These are phyloP conservation scores for Proliferodiscus dingleyae DNA, from an alignment of 2,329 filamentous ascomycete genomes.

Conservation along the genomic window DNA sequence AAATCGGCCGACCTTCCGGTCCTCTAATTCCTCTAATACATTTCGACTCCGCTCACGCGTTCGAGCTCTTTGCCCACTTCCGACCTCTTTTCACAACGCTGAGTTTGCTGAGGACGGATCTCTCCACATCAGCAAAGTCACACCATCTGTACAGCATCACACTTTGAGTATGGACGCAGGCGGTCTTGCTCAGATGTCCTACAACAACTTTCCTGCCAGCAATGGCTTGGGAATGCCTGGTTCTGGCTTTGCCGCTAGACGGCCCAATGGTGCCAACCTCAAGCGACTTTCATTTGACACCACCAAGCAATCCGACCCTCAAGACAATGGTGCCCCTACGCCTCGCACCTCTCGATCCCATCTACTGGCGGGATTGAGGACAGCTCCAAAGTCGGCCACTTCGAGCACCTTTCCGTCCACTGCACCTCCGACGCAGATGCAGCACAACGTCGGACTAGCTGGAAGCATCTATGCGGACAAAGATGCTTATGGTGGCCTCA, in stretches of 20 bases:
- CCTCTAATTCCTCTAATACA: constrained; percentile 30
- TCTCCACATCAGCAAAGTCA: constrained; percentile 4
- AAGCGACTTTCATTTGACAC: constrained; percentile 81
- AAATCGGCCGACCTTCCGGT: constrained; percentile 23
- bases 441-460: constrained; percentile 29
- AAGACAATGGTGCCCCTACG: constrained; percentile 67
- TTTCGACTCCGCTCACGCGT: constrained; percentile 15
- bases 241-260: constrained; percentile 79
- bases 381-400: constrained; percentile 81
- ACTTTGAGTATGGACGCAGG: constrained; percentile 73
- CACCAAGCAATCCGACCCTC: constrained; percentile 63
- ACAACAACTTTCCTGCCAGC: constrained; percentile 69
- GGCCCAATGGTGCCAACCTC: constrained; percentile 72
- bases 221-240: constrained; percentile 70
- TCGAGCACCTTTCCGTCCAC: constrained; percentile 66
- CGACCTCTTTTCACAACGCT: constrained; percentile 24
- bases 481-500: constrained; percentile 29
- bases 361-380: constrained; percentile 86
- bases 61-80: constrained; percentile 16
- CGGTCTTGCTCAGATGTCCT: constrained; percentile 99
- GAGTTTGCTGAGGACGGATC: constrained; percentile 14
- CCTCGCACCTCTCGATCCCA: constrained; percentile 94
- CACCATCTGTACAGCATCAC: constrained; percentile 25
- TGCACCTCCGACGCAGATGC: constrained; percentile 53
- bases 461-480: constrained; percentile 32